phyloP scores from a whole-genome alignment of 2,329 filamentous ascomycete species.

The Penicillium sp. region DNA sequence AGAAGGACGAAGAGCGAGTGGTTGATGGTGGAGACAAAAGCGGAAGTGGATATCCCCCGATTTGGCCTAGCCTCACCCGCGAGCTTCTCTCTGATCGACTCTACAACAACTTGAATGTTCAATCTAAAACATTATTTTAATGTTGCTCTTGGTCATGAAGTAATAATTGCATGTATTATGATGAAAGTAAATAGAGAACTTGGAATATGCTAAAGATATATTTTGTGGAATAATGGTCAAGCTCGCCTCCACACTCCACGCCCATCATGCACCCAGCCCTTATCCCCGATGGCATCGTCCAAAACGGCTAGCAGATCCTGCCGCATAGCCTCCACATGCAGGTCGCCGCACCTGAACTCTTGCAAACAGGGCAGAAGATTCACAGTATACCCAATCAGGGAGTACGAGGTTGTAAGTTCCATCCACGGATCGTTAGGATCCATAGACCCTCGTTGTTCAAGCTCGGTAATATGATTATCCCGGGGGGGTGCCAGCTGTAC shows the following conservation, averaged over 20 bases:
- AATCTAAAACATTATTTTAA: neutral
- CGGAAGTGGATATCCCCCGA: neutral
- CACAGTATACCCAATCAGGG: conserved; percentile 44
- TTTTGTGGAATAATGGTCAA: neutral
- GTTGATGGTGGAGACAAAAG: neutral
- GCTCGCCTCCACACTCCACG: conserved; percentile 30
- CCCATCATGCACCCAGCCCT: conserved; percentile 34
- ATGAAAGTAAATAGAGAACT: neutral
- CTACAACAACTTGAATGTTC: neutral
- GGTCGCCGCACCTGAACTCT: conserved; percentile 35
- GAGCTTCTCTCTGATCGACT: neutral
- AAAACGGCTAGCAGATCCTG: conserved; percentile 29
- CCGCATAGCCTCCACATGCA: conserved; percentile 32
- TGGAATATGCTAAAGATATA: neutral
- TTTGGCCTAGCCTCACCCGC: neutral
- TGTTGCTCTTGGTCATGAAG: neutral
- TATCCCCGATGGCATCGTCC: conserved; percentile 22
- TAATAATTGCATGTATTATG: neutral
- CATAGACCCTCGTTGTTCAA: conserved; percentile 41
- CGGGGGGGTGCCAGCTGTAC: conserved; percentile 52
- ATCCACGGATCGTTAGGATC: conserved; percentile 52
- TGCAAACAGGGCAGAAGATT: conserved; percentile 24
- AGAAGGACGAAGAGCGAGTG: neutral
- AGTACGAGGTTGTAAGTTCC: conserved; percentile 55
- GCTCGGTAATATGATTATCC: conserved; percentile 38